These are phyloP conservation scores for Scutellaria barbata DNA, from an alignment of 257 asterid species.

Conservation along the genomic window DNA sequence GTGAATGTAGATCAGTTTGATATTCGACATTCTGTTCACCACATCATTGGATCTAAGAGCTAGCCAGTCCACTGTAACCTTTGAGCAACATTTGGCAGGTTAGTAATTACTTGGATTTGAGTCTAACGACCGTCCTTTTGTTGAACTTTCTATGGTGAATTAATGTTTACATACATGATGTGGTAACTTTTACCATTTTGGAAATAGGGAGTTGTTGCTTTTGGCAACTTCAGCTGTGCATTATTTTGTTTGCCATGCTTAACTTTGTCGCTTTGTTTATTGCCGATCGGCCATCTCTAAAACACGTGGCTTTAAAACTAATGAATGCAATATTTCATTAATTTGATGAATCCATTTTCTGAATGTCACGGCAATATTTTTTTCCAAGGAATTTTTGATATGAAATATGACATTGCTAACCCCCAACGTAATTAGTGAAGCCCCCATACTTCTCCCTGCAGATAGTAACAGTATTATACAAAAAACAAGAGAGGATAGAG, in stretches of 20 bases:
- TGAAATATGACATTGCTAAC: conserved; percentile 1
- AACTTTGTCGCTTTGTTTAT: not conserved
- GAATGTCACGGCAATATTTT: not conserved
- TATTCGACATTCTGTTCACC: conserved; percentile 62
- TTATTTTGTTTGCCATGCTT: not conserved
- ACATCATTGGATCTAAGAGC: conserved; percentile 50
- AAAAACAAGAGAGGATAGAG: conserved; percentile 6
- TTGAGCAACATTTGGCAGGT: conserved; percentile 50
- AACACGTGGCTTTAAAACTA: not conserved
- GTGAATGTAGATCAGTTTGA: conserved; percentile 78
- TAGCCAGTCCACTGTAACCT: conserved; percentile 38
- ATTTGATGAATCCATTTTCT: conserved; percentile 1
- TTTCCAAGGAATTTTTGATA: not conserved
- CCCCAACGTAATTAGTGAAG: not conserved
- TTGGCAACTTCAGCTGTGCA: not conserved
- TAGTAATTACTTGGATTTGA: conserved; percentile 27
- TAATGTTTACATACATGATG: conserved; percentile 27
- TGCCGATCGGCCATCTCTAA: not conserved
- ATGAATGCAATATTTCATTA: not conserved
- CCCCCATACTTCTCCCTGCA: too few species aligned
- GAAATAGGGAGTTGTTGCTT: not conserved
- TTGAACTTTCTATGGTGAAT: conserved; percentile 1
- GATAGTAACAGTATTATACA: too few species aligned
- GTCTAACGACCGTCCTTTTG: conserved; percentile 15
- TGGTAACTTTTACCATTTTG: conserved; percentile 13